Evolutionary conservation across 2,329 filamentous ascomycete species (phyloP).

Genomic region (Verticillium alfalfae): DNA sequence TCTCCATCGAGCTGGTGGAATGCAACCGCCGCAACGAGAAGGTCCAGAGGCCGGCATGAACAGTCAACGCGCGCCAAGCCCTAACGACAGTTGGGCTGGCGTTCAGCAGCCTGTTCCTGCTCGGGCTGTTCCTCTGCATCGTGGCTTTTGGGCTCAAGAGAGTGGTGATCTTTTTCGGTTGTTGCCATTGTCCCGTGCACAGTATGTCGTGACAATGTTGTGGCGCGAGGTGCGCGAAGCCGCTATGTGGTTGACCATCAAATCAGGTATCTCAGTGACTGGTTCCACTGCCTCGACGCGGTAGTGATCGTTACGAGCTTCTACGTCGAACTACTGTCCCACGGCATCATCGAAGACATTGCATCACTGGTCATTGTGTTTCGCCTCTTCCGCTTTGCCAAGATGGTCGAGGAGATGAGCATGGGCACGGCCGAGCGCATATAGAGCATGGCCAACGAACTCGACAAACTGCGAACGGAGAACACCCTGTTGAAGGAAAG

Average conservation of each 20-base stretch:
- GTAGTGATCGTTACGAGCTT: constrained; percentile 58
- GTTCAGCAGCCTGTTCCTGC: constrained; percentile 60
- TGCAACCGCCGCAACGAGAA: constrained; percentile 33
- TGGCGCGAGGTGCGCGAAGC: not conserved
- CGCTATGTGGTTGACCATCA: not conserved
- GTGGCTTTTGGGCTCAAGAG: constrained; percentile 58
- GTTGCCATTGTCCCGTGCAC: too few relatives aligned
- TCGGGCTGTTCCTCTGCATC: constrained; percentile 52
- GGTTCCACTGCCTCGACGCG: constrained; percentile 62
- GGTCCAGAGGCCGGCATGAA: constrained; percentile 33
- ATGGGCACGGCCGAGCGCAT: constrained; percentile 58
- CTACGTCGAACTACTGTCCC: constrained; percentile 54
- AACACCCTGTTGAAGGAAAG: constrained; percentile 26
- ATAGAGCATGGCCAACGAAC: constrained; percentile 47
- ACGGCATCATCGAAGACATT: constrained; percentile 56
- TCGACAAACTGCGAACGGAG: constrained; percentile 46
- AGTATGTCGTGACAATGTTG: too few relatives aligned
- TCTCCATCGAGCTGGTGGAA: constrained; percentile 42
- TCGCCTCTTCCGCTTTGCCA: constrained; percentile 63
- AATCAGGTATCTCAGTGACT: constrained; percentile 47
- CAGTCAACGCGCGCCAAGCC: constrained; percentile 23
- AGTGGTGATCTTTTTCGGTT: constrained; percentile 15
- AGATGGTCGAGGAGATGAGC: constrained; percentile 64
- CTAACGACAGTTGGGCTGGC: constrained; percentile 49
- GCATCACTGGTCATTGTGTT: constrained; percentile 62